Evolutionary conservation across 108 stramenopile genomes (phyloP), one percentile per base, ranked within the genome.

Genomic region (Cyclostephanos invisitatus): DNA sequence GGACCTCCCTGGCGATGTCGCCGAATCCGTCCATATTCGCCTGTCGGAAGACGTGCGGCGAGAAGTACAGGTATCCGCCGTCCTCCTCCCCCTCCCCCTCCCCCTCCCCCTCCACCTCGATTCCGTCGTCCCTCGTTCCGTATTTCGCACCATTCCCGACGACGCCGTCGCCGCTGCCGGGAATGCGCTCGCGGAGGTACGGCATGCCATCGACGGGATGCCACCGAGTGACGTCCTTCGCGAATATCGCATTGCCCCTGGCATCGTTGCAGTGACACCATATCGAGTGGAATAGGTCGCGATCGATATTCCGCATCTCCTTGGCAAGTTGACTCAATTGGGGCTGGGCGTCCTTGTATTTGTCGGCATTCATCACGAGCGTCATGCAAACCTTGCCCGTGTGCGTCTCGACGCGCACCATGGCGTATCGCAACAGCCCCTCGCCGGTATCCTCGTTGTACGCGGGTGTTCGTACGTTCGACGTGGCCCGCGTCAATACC

Each of bases 21-120:
- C 83, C 85, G 75, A 98, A 98, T 37, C 91, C 97, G 47, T 96
- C 94, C 57, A 93, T 68, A 80, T 98, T 98, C 0, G 85, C 97
- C 82, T 98, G 98, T 12, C 98, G 90, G 78, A 98, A 98, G 29
- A 91, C 90, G 70, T 84, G 68, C 2, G 98, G 98, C 3, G 90
- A 84, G 84, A 96, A 96, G 64, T 87, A 86, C 25, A 96, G 62
- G 74, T 83, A 84, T 55, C 89, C 91, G 57, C 73, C 80, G 44
- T 8, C 35, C 18, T 50, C 55, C 55, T 57, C 83, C 75, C 35
- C 29, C 14, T 68, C 67, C n/a, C 73, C 80, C 35, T 8, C 35
- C 18, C 40, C 55, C 55, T 57, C 83, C 75, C 35, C 29, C 14
- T 68, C 67, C n/a, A n/a, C n/a, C 51, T 27, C 47, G 44, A 18